Percentiles rank a stretch among this genome's conserved stretches.
Evolutionary conservation across 805 yeast species (phyloP).

Genomic region (Pichia heedii): DNA sequence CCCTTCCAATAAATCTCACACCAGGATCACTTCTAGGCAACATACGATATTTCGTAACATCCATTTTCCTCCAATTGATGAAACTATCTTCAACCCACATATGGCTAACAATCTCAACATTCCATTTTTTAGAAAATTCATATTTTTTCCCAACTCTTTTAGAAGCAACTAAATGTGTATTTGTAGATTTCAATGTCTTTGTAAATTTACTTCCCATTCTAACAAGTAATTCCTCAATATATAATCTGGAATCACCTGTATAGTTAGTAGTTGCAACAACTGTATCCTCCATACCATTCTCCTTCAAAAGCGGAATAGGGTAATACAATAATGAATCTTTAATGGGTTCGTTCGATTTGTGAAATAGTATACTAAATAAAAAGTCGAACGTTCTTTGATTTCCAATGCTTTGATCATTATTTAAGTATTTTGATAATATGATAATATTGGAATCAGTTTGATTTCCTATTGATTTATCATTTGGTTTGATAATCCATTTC

Average conservation of each 20-base stretch:
- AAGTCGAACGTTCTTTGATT: constrained; percentile 50
- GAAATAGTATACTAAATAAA: constrained; percentile 60
- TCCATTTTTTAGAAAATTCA: constrained; percentile 66
- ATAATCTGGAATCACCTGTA: constrained; percentile 75
- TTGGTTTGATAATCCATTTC: background rate
- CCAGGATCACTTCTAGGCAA: constrained; percentile 30
- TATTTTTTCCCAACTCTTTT: constrained; percentile 64
- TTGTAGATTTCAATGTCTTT: constrained; percentile 44
- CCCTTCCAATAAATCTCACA: constrained; percentile 39
- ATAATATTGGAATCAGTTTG: background rate
- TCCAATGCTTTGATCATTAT: background rate
- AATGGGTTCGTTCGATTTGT: constrained; percentile 49
- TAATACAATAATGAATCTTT: constrained; percentile 47
- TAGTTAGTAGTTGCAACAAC: constrained; percentile 68
- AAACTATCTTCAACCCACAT: constrained; percentile 84
- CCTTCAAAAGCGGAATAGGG: constrained; percentile 49
- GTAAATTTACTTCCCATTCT: constrained; percentile 74
- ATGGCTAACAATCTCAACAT: constrained; percentile 60
- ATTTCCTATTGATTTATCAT: too few relatives aligned
- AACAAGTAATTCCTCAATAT: constrained; percentile 52
- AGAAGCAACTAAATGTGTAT: constrained; percentile 68
- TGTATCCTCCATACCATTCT: constrained; percentile 46
- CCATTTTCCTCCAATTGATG: constrained; percentile 47
- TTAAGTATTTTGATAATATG: background rate
- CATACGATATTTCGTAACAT: constrained; percentile 38